Base-by-base conservation (phyloP, 495 filamentous ascomycete species). In the Tetracladium setigerum region DNA sequence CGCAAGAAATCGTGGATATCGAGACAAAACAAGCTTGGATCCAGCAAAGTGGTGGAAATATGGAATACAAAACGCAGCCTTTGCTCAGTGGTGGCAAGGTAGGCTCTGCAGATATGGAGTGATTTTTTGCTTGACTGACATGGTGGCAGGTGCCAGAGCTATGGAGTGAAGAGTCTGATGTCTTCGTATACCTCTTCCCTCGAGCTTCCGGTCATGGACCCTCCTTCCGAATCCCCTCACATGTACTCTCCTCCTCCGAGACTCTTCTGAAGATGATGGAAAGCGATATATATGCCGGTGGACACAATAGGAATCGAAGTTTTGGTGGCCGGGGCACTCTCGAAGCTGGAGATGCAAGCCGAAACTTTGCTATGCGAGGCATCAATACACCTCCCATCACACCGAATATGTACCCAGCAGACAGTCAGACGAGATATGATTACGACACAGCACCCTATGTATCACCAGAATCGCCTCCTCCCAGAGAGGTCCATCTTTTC, bases 141-240 rank as follows among this genome's bases (percentile, higher is more conserved):
- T 5, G 16, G 4, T 12, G 46, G 18, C 44, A 91, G 84, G 76
- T 95, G 10, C 72, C 81, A 0, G 94, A 97, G 65, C 63, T 98
- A 24, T 97, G 94, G 94, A 83, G 89, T 53, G 84, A 92, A 31
- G 59, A 72, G 35, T 88, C 85, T 15, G 84, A 91, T 59, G 84
- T 87, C n/a, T 79, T 79, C 44, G 76, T 98, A 19, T 95, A 92
- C 57, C 68, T 97, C 7, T 86, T 86, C 56, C 78, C 88, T 2
- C 77, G 77, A 35, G 78, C 70, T 30, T 76, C 74, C 41, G 76
- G 79, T 38, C 74, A 72, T 40, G 74, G 83, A 0, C 73, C 92
- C 8, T 94, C 85, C 8, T 95, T 95, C 64, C 85, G 78, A 55
- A 69, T 95, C 10, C 73, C 83, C 57, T 84, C 84, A 7, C 76